Evolutionary conservation across 148 eudicot species (phyloP).

Genomic region (Silene uniflora): DNA sequence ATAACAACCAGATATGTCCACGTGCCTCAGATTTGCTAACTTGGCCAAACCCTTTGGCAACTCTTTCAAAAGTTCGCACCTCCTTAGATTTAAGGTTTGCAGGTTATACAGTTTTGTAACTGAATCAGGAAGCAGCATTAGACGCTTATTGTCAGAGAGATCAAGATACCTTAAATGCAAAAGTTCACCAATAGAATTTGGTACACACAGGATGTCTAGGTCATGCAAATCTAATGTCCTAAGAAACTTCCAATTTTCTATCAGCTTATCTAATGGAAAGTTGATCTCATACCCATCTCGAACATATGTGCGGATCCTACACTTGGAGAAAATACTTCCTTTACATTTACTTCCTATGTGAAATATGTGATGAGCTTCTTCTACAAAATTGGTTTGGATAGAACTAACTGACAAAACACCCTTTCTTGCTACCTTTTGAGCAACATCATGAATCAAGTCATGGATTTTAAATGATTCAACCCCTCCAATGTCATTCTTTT

Average conservation of each 20-base stretch:
- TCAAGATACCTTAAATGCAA: slow-evolving; percentile 41
- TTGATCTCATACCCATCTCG: background rate
- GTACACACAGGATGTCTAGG: slow-evolving; percentile 2
- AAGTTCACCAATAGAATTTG: slow-evolving; percentile 22
- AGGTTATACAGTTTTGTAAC: slow-evolving; percentile 31
- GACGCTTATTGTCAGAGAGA: background rate
- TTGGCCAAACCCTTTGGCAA: slow-evolving; percentile 15
- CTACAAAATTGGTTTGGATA: background rate
- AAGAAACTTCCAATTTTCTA: slow-evolving; percentile 14
- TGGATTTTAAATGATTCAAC: no score
- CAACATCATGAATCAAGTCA: background rate
- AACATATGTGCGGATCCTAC: slow-evolving; percentile 3
- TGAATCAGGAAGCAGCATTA: slow-evolving; percentile 14
- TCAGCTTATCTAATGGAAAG: no score
- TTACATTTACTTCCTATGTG: background rate
- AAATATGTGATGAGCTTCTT: slow-evolving; percentile 18
- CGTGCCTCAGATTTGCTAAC: slow-evolving; percentile 18
- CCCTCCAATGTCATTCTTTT: no score
- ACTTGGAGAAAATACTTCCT: background rate
- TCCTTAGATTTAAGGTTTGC: background rate
- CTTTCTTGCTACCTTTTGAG: no score
- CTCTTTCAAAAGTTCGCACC: background rate
- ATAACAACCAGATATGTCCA: background rate
- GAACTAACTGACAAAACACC: background rate
- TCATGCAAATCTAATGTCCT: slow-evolving; percentile 27